Base-by-base conservation (phyloP, 768 basidiomycete species). In the Paxillus ammoniavirescens region DNA sequence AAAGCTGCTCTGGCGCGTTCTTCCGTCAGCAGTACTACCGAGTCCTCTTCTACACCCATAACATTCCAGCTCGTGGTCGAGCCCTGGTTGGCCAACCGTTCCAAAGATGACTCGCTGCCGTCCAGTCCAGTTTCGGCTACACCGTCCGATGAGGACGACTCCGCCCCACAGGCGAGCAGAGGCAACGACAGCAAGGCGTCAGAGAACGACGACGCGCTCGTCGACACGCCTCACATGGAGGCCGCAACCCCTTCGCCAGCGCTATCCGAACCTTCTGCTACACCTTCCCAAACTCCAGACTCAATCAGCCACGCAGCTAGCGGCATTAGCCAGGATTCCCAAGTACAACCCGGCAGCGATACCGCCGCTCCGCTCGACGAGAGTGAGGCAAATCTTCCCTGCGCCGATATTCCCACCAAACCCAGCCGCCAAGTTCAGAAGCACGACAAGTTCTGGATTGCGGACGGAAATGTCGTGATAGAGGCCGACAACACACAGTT, bases 381-480 rank as follows among this genome's bases (percentile, higher is more conserved):
- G 26, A 26, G 6, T 26, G 26, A 26, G 26, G 6, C 26, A 4
- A 26, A 26, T 26, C 26, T 31, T n/a, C 15, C 10, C 13, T 13
- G 13, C 37, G 13, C 37, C 10, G 37, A 38, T 6, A 38, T n/a
- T n/a, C 12, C n/a, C 17, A 0, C 15, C 38, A 40, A 17, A 40
- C 38, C 17, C 17, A 18, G 7, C 17, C 38, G n/a, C 7, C 38
- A 17, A 40, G 9, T 64, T 35, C 45, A 28, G 18, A 38, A 38
- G 53, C 52, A 58, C 49, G 28, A 57, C 35, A n/a, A 52, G 14
- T 65, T 72, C 43, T 75, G 74, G 72, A 58, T 68, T 26, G 61
- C 64, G 12, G 73, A 73, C 50, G 75, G 71, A 4, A 66, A 65
- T 14, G 59, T 73, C 8, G 63, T 74, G 36, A 40, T 79, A 4